Evolutionary conservation across 345 rosid genomes (phyloP), one percentile per base, ranked within the genome.

Genomic region (Murraya paniculata): DNA sequence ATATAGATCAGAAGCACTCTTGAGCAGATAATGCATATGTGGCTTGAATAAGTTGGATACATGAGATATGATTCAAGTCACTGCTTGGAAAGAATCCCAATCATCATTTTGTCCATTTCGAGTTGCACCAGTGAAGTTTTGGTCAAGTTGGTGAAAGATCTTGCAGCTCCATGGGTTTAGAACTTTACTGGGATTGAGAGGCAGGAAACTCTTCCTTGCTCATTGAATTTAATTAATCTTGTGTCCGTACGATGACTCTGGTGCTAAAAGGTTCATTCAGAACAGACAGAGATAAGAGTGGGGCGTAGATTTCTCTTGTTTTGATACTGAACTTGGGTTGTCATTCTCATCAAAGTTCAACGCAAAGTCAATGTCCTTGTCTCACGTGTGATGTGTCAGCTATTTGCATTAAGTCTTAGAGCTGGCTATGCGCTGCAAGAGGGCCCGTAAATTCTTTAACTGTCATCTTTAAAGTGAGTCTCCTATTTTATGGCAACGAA

Each of bases 21-120:
- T 36, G n/a, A 19, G 75, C 59, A 69, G 87, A 85, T 83, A 82
- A 85, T 36, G 24, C 74, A 69, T 80, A 57, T 78, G 87, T 81
- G 88, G 87, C 76, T 76, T 85, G 81, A 57, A 55, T 31, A 76
- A 56, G 55, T 56, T 45, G 68, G 81, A 58, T 59, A 69, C 2
- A 25, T 11, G 11, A 82, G 82, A 82, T 82, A 78, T 75, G 80
- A 76, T 48, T 36, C 50, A 33, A 45, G 50, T 45, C 50, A 13
- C 50, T 45, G 50, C 13, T 45, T 45, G 50, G 11, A 13, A 45
- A 45, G 50, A 45, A 45, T 45, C 50, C 73, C 64, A 77, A 57
- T 68, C 57, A 27, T 1, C 64, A 56, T 55, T n/a, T 28, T 50
- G 25, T 56, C 61, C 55, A 68, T 19, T 64, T 71, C 31, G 16